A percentile compares a stretch with the other conserved stretches of the same genome.
Conservation (phyloP, 352 stramenopile species). For the Pythium monospermum region DNA sequence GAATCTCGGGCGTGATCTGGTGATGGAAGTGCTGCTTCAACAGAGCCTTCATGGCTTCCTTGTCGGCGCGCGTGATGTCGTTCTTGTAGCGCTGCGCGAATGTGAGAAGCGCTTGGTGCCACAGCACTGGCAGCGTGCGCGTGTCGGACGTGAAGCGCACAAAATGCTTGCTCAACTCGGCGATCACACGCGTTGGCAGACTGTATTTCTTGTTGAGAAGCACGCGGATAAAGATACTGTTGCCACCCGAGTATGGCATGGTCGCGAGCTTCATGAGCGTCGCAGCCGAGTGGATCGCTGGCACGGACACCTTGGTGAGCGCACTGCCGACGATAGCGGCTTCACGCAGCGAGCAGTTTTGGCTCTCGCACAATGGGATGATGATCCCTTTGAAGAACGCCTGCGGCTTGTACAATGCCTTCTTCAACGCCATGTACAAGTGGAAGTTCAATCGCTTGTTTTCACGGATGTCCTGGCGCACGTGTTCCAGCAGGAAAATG, state of each 20-base stretch:
- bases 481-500: conserved; percentile 95
- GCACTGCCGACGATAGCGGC: conserved; percentile 97
- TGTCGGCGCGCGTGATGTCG: conserved; percentile 93
- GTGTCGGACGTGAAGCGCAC: conserved; percentile 86
- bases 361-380: conserved; percentile 93
- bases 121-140: conserved; percentile 94
- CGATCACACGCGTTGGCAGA: conserved; percentile 95
- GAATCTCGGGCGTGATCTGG: conserved; percentile 98
- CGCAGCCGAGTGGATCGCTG: conserved; percentile 97
- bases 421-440: conserved; percentile 98
- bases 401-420: conserved; percentile 98
- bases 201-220: conserved; percentile 99
- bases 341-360: conserved; percentile 96
- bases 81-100: conserved; percentile 99
- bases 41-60: conserved; percentile 93
- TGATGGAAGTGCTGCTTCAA: conserved; percentile 91
- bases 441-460: conserved; percentile 99
- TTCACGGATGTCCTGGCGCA: conserved; percentile 95
- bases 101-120: conserved; percentile 97
- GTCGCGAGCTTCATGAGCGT: conserved; percentile 98
- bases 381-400: conserved; percentile 99
- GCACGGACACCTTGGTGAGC: conserved; percentile 97
- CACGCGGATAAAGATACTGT: conserved; percentile 98
- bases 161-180: conserved; percentile 96
- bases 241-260: conserved; percentile 96